These are phyloP conservation scores for Vanderwaltozyma verrucispora DNA, from an alignment of 805 yeast species.

Conservation along the genomic window DNA sequence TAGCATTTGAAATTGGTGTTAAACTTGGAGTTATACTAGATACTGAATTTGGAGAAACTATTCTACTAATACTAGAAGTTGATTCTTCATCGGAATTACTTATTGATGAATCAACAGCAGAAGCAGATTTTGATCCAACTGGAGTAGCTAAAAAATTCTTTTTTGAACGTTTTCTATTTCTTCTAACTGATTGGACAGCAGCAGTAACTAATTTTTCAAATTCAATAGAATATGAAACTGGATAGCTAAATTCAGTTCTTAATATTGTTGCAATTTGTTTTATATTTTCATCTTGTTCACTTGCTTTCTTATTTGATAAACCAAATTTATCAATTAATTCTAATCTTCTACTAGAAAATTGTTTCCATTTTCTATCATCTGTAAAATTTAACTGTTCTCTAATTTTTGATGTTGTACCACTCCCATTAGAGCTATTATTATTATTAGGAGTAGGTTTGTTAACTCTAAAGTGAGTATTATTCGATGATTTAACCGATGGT, in stretches of 20 bases:
- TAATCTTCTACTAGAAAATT: constrained; percentile 79
- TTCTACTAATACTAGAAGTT: background rate
- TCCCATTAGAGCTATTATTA: constrained; percentile 13
- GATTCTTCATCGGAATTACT: constrained; percentile 3
- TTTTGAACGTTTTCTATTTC: constrained; percentile 67
- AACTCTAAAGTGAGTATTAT: background rate
- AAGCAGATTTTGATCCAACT: constrained; percentile 2
- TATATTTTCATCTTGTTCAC: constrained; percentile 84
- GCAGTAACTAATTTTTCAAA: constrained; percentile 87
- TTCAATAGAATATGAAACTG: constrained; percentile 47
- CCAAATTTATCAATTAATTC: constrained; percentile 74
- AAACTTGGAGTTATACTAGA: background rate
- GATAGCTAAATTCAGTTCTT: constrained; percentile 68
- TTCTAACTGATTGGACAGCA: constrained; percentile 84
- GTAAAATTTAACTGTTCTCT: constrained; percentile 53
- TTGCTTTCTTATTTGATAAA: constrained; percentile 60
- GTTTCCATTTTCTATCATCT: constrained; percentile 81
- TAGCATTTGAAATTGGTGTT: constrained; percentile 1
- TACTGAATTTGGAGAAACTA: constrained; percentile 1
- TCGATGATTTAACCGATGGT: too few relatives aligned
- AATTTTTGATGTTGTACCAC: constrained; percentile 34
- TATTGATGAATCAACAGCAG: constrained; percentile 1
- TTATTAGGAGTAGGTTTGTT: background rate
- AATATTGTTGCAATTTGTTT: constrained; percentile 66
- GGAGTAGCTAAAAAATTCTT: constrained; percentile 20